A percentile compares a stretch with the other conserved stretches of the same genome.
Conservation (phyloP, 2,329 filamentous ascomycete genomes). For the Tolypocladium paradoxum region DNA sequence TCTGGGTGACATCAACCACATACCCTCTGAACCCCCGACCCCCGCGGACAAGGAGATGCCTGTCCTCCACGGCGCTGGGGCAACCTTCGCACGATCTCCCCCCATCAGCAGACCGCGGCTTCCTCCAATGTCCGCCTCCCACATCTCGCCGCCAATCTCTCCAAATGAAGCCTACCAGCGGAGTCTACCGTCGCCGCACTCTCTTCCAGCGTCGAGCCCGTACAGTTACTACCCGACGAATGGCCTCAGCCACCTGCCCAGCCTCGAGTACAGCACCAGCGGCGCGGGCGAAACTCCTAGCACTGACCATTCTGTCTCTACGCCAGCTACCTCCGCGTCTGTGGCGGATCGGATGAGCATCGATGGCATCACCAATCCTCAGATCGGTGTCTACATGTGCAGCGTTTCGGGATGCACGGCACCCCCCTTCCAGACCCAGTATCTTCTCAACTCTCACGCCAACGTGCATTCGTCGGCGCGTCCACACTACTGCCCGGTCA, state of each 20-base stretch:
- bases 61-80: slow-evolving; percentile 10
- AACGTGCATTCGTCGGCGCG: slow-evolving; percentile 58
- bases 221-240: slow-evolving; percentile 24
- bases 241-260: slow-evolving; percentile 22
- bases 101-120: slow-evolving; percentile 20
- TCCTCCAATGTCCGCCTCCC: slow-evolving; percentile 16
- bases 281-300: slow-evolving; percentile 35
- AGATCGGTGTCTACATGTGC: slow-evolving; percentile 46
- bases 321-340: slow-evolving; percentile 27
- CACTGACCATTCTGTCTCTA: slow-evolving; percentile 31
- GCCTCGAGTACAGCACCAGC: slow-evolving; percentile 31
- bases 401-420: slow-evolving; percentile 54
- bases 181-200: slow-evolving; percentile 36
- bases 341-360: slow-evolving; percentile 46
- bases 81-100: slow-evolving; percentile 24
- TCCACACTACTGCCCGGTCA: slow-evolving; percentile 55
- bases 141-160: slow-evolving; percentile 36
- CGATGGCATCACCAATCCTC: slow-evolving; percentile 43
- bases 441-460: slow-evolving; percentile 68
- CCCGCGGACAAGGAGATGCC: slow-evolving; percentile 21
- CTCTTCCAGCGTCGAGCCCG: slow-evolving; percentile 26
- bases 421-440: slow-evolving; percentile 64
- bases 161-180: slow-evolving; percentile 35
- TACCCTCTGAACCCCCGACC: slow-evolving; percentile 17
- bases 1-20: slow-evolving; percentile 22